These are phyloP conservation scores for Tuber brumale DNA, from an alignment of 495 filamentous ascomycete species.

Conservation along the genomic window DNA sequence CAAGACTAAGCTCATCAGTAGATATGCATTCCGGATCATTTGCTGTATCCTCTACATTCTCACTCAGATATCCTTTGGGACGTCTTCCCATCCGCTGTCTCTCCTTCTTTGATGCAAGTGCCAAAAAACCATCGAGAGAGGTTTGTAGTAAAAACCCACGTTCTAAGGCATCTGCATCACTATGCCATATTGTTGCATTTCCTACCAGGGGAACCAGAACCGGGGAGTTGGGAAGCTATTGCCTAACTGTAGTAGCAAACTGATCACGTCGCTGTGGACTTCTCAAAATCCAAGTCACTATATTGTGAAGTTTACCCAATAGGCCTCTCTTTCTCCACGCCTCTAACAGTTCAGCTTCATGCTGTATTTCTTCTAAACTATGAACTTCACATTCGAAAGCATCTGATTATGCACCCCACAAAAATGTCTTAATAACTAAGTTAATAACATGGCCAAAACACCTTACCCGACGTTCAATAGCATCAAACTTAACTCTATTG, in stretches of 20 bases:
- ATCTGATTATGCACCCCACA: constrained; percentile 9
- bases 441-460: constrained; percentile 33
- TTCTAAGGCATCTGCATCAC: constrained; percentile 17
- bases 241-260: constrained; percentile 13
- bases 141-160: constrained; percentile 14
- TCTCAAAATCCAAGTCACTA: constrained; percentile 12
- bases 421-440: constrained; percentile 24
- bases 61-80: background rate
- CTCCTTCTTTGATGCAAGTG: background rate
- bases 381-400: constrained; percentile 8
- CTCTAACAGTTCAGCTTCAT: background rate
- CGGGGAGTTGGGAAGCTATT: constrained; percentile 6
- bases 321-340: constrained; percentile 20
- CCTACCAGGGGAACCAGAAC: constrained; percentile 4
- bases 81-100: background rate
- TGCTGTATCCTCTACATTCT: too few species aligned
- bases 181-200: constrained; percentile 25
- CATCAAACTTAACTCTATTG: constrained; percentile 15
- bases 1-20: too few species aligned
- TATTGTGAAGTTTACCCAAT: constrained; percentile 31
- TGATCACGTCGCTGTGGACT: constrained; percentile 11
- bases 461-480: constrained; percentile 12
- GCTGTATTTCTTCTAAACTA: background rate
- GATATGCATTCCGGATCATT: too few species aligned
- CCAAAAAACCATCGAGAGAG: constrained; percentile 17